Base-by-base conservation (phyloP, 2,329 filamentous ascomycete species). In the Gyromitra esculenta region DNA sequence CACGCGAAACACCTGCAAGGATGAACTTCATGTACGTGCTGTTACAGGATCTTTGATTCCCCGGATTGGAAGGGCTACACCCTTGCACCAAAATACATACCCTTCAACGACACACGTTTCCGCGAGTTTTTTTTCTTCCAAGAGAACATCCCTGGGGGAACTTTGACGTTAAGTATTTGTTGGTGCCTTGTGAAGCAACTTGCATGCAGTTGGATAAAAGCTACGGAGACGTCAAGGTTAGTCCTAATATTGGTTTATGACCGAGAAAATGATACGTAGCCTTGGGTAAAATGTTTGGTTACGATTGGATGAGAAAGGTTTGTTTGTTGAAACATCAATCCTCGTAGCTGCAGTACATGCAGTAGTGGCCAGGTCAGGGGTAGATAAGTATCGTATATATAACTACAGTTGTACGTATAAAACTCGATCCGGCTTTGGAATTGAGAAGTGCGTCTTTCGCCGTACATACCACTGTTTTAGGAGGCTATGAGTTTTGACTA, bases 1-100 rank as follows among this genome's bases (percentile, higher is more conserved):
- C n/a, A 57, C 21, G 13, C 21, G 54, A 57, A 57, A 57, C 54
- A 57, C 9, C 31, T 57, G 54, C 54, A 54, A 31, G 50, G 50
- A 37, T 37, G 31, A 57, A 18, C 57, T 60, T 60, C 37, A 21
- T 18, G 57, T 43, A 41, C 57, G 37, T 60, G 21, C 57, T 60
- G 9, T 60, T 60, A 41, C 6, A 7, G 9, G 35, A 60, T 18
- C 41, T 31, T 43, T 18, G n/a, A 39, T 39, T 43, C 35, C 37
- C 37, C 37, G 37, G 18, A 21, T 60, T 60, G n/a, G n/a, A 41
- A 41, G 6, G 37, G 37, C 8, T 43, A 60, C 25, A 59, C n/a
- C 37, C 57, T 60, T 60, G 57, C 37, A 9, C 57, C 21, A 43
- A 7, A 60, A 60, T 6, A 60, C 21, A n/a, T 39, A 60, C 54